These are phyloP conservation scores for Fistulifera solaris DNA, from an alignment of 108 stramenopile genomes.

Conservation along the genomic window DNA sequence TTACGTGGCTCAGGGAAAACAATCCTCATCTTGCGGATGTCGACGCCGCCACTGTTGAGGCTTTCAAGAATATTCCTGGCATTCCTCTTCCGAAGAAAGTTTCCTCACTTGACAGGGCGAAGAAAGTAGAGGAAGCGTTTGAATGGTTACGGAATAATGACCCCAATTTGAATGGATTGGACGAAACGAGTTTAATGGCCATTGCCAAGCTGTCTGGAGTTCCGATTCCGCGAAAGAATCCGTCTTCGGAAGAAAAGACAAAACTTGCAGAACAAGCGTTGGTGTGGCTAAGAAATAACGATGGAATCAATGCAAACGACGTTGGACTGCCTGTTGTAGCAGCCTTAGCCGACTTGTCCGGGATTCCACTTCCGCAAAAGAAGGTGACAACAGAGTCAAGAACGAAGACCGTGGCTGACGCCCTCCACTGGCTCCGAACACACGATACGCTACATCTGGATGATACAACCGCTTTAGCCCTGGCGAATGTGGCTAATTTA, in stretches of 20 bases:
- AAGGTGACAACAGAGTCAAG: constrained; percentile 5
- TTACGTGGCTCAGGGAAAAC: constrained; percentile 19
- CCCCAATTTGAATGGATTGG: constrained; percentile 2
- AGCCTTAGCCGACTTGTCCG: constrained; percentile 4
- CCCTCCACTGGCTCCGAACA: constrained; percentile 20
- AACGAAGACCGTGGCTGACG: constrained; percentile 7
- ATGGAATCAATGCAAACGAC: neutral
- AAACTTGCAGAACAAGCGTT: constrained; percentile 13
- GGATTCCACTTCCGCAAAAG: constrained; percentile 7
- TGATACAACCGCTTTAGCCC: constrained; percentile 4
- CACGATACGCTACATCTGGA: constrained; percentile 1
- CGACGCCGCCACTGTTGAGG: constrained; percentile 6
- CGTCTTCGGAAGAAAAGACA: neutral
- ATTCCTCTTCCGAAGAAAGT: constrained; percentile 3
- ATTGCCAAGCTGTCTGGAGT: constrained; percentile 2
- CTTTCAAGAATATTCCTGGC: constrained; percentile 2
- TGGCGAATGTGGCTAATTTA: constrained; percentile 3
- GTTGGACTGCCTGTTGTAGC: neutral
- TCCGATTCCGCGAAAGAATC: neutral
- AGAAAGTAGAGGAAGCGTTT: constrained; percentile 10
- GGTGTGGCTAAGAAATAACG: constrained; percentile 20
- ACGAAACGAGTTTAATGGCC: constrained; percentile 3
- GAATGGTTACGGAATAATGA: constrained; percentile 18
- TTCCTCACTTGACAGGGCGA: neutral
- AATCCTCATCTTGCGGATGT: neutral